These are phyloP conservation scores for Fusarium nodosum DNA, from an alignment of 2,329 filamentous ascomycete genomes.

Conservation along the genomic window DNA sequence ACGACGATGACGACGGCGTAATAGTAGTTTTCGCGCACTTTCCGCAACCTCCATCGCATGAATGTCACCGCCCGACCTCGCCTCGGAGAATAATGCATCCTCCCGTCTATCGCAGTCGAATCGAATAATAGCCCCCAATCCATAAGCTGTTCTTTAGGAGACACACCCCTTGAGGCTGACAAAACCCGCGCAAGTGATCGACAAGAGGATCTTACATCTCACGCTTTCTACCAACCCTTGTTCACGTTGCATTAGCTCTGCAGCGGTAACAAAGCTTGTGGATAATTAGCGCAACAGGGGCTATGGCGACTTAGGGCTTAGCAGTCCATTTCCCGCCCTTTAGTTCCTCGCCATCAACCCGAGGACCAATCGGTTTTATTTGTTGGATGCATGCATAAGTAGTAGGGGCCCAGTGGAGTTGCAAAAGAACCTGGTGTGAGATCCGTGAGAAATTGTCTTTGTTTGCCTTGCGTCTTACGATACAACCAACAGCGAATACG, in stretches of 20 bases:
- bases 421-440: slow-evolving; percentile 15
- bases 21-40: not conserved
- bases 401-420: slow-evolving; percentile 1
- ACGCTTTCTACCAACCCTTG: not conserved
- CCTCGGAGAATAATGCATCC: not conserved
- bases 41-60: not conserved
- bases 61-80: not conserved
- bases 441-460: not conserved
- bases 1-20: not conserved
- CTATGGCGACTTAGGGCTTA: slow-evolving; percentile 1
- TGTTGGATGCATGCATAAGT: not conserved
- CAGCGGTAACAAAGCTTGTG: not conserved
- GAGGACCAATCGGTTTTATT: slow-evolving; percentile 4
- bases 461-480: not conserved
- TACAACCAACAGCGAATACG: not conserved
- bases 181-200: slow-evolving; percentile 5
- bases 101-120: not conserved
- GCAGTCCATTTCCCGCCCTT: not conserved
- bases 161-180: slow-evolving; percentile 1
- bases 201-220: slow-evolving; percentile 7
- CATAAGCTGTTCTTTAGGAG: not conserved
- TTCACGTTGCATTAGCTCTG: slow-evolving; percentile 4
- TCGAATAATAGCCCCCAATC: not conserved
- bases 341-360: not conserved
- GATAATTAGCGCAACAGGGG: slow-evolving; percentile 6